Evolutionary conservation across 305 asterid species (phyloP).

Genomic region (Fraxinus sp.): DNA sequence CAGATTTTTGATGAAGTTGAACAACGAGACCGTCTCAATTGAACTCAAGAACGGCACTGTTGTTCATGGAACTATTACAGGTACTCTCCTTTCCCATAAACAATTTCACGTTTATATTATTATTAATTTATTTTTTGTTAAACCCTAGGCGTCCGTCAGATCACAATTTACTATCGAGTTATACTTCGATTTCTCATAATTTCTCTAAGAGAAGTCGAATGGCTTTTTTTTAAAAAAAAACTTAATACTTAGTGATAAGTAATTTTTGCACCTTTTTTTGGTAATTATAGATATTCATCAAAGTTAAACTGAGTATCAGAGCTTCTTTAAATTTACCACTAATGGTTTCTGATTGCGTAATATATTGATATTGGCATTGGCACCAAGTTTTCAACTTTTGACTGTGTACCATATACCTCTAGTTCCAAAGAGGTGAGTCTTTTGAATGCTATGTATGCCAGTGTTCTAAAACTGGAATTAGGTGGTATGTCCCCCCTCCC

Average conservation of each 20-base stretch:
- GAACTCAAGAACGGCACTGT: slow-evolving; percentile 57
- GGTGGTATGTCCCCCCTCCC: not conserved
- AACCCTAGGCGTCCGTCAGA: not conserved
- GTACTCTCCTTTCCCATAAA: slow-evolving; percentile 16
- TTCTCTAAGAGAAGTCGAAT: not conserved
- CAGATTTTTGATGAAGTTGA: slow-evolving; percentile 57
- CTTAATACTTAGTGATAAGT: not conserved
- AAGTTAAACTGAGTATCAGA: not conserved
- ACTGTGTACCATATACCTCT: not conserved
- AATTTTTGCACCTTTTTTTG: not conserved
- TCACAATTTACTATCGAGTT: not conserved
- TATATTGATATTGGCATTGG: not conserved
- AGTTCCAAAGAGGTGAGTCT: not conserved
- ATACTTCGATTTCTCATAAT: not conserved
- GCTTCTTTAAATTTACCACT: not conserved
- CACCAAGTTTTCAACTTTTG: not conserved
- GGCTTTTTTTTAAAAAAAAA: not conserved
- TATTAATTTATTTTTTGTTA: not conserved
- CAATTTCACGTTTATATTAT: not conserved
- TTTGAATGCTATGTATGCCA: not conserved
- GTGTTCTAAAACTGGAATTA: not conserved
- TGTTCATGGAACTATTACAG: slow-evolving; percentile 55
- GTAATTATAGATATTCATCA: not conserved
- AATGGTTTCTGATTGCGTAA: not conserved
- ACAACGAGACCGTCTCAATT: slow-evolving; percentile 62